A percentile compares a stretch with the other conserved stretches of the same genome.
phyloP scores from a whole-genome alignment of 2,329 filamentous ascomycete genomes.

The Ophiostoma sp. region DNA sequence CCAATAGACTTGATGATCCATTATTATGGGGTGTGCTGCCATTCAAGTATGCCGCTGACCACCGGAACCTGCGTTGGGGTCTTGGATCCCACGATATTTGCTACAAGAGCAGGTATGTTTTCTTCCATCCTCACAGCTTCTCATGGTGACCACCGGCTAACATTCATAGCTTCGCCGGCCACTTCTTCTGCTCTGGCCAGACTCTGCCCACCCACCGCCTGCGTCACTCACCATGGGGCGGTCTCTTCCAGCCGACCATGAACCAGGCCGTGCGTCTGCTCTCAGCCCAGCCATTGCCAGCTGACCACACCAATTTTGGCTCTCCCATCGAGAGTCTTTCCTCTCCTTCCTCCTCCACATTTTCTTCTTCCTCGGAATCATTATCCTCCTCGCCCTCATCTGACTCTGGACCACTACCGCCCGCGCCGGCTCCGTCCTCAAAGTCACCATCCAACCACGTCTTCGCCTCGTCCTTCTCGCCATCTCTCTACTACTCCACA shows the following conservation, averaged over 20 bases:
- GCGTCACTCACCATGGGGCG: slow-evolving; percentile 75
- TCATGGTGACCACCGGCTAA: neutral
- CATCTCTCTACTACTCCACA: slow-evolving; percentile 64
- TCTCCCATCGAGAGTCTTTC: neutral
- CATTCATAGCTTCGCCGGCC: slow-evolving; percentile 58
- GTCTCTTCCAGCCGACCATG: slow-evolving; percentile 86
- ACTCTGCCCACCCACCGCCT: slow-evolving; percentile 84
- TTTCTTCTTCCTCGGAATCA: neutral
- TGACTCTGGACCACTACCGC: neutral
- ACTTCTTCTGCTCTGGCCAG: slow-evolving; percentile 88
- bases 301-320: slow-evolving; percentile 20
- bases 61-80: slow-evolving; percentile 79
- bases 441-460: neutral
- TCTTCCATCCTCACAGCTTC: neutral
- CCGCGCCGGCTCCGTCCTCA: neutral
- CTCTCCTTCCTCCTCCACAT: neutral
- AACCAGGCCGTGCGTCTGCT: slow-evolving; percentile 82
- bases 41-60: slow-evolving; percentile 67
- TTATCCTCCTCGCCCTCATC: neutral
- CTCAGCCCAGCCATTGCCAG: slow-evolving; percentile 53
- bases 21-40: slow-evolving; percentile 91
- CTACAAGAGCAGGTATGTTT: slow-evolving; percentile 75
- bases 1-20: slow-evolving; percentile 81
- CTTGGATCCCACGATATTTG: slow-evolving; percentile 95
- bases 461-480: slow-evolving; percentile 17